Evolutionary conservation across 2,329 filamentous ascomycete genomes (phyloP).

Genomic region (Apiospora malaysiana): DNA sequence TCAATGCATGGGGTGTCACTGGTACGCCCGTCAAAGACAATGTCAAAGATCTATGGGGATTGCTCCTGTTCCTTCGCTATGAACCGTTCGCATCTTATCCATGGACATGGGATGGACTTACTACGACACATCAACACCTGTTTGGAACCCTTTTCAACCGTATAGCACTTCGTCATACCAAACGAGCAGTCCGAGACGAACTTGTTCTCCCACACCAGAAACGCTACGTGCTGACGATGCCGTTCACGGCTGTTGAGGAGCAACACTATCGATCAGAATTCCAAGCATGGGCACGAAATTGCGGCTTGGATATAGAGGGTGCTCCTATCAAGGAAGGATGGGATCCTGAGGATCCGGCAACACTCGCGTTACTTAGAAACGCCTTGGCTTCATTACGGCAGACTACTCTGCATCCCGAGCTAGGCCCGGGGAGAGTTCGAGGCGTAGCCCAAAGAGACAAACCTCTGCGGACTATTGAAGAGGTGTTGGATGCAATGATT

Average conservation of each 20-base stretch:
- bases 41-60: constrained; percentile 76
- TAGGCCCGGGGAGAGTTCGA: constrained; percentile 70
- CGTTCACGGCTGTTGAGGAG: constrained; percentile 89
- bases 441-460: constrained; percentile 67
- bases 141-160: constrained; percentile 73
- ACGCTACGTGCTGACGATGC: constrained; percentile 84
- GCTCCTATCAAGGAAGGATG: constrained; percentile 66
- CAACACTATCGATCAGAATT: constrained; percentile 84
- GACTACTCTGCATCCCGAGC: constrained; percentile 84
- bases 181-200: constrained; percentile 79
- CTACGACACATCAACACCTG: constrained; percentile 62
- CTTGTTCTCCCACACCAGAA: constrained; percentile 82
- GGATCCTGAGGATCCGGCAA: constrained; percentile 62
- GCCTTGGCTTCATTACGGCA: constrained; percentile 83
- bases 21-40: constrained; percentile 88
- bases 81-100: constrained; percentile 73
- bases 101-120: constrained; percentile 72
- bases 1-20: constrained; percentile 91
- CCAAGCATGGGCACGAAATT: constrained; percentile 74
- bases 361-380: constrained; percentile 74
- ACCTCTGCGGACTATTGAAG: constrained; percentile 79
- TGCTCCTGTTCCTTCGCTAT: constrained; percentile 81
- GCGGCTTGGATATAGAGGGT: constrained; percentile 69
- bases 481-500: constrained; percentile 91
- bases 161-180: constrained; percentile 85